A percentile compares a stretch with the other conserved stretches of the same genome.
phyloP scores from a whole-genome alignment of 164 flowering plant species.

The Sextonia rubra region DNA sequence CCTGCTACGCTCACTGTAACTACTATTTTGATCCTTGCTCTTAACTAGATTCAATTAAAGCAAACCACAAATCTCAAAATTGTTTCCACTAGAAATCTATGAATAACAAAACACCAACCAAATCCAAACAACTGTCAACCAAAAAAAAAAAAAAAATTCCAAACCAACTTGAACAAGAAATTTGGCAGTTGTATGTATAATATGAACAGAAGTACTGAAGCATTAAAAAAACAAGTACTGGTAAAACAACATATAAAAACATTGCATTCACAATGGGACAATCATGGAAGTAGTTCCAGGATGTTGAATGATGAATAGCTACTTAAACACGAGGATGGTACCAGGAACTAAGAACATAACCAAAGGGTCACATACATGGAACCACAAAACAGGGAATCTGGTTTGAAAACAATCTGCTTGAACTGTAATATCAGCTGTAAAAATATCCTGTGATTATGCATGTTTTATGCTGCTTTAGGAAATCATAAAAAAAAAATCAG shows the following conservation, averaged over 20 bases:
- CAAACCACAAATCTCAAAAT: neutral
- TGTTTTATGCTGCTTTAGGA: neutral
- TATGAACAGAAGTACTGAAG: neutral
- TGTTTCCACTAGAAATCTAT: neutral
- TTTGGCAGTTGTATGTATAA: neutral
- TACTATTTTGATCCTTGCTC: too few relatives aligned
- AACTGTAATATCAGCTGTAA: neutral
- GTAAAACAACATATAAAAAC: neutral
- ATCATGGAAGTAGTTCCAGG: neutral
- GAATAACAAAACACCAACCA: neutral
- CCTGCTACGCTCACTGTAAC: too few relatives aligned
- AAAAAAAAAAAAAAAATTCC: too few relatives aligned
- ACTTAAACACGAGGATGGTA: neutral
- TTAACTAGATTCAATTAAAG: neutral
- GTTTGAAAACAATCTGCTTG: neutral
- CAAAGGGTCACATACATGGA: neutral
- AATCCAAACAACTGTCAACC: too few relatives aligned
- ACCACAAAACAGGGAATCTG: neutral
- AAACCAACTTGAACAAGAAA: neutral
- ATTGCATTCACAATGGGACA: neutral
- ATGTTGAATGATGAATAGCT: neutral
- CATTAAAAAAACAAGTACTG: neutral
- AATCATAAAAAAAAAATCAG: neutral
- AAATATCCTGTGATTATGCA: neutral
- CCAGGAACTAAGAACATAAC: neutral